Percentiles rank a stretch among this genome's conserved stretches.
Evolutionary conservation across 805 yeast genomes (phyloP).

Genomic region (Wickerhamomyces strasburgensis): DNA sequence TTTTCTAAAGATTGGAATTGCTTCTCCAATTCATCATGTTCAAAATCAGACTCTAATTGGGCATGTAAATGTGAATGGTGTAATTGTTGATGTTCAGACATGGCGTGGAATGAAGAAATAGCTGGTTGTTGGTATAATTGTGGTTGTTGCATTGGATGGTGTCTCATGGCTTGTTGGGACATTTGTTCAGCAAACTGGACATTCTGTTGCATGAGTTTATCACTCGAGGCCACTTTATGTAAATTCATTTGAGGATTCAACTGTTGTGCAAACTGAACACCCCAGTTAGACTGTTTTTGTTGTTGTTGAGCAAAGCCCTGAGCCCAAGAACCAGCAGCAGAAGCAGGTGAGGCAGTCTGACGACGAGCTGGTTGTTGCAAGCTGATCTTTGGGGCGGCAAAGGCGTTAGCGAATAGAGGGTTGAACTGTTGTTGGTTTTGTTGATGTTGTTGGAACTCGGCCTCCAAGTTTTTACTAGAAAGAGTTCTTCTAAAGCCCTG

Average conservation of each 20-base stretch:
- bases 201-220: too few relatives aligned
- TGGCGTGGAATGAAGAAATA: not conserved
- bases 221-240: too few relatives aligned
- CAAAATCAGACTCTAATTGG: conserved; percentile 16
- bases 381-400: too few relatives aligned
- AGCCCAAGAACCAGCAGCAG: too few relatives aligned
- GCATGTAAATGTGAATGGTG: conserved; percentile 13
- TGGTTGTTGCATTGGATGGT: conserved; percentile 1
- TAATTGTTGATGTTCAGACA: conserved; percentile 22
- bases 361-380: too few relatives aligned
- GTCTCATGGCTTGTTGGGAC: too few relatives aligned
- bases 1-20: conserved; percentile 15
- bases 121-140: not conserved
- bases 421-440: conserved; percentile 8
- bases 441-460: conserved; percentile 18
- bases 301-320: conserved; percentile 17
- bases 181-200: too few relatives aligned
- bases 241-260: conserved; percentile 1
- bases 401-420: conserved; percentile 7
- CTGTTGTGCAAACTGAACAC: conserved; percentile 16
- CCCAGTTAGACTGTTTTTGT: conserved; percentile 15
- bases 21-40: conserved; percentile 11
- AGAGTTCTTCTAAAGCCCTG: conserved; percentile 14
- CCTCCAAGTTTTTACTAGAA: conserved; percentile 13
- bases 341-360: too few relatives aligned